Conservation (phyloP, 768 basidiomycete genomes). For the Suillus plorans region DNA sequence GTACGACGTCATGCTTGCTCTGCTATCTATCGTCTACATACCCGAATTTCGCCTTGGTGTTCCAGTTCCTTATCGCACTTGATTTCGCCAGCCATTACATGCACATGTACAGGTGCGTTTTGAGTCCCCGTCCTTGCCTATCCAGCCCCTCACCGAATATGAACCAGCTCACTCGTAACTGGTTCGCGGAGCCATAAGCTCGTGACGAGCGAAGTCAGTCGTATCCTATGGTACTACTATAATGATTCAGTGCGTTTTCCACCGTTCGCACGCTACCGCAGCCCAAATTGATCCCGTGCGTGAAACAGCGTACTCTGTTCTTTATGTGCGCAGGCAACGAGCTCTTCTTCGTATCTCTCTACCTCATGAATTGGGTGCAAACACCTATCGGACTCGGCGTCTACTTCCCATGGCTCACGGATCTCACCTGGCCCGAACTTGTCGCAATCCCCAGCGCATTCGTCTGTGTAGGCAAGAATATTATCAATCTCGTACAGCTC, state of each 20-base stretch:
- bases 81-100: conserved; percentile 99
- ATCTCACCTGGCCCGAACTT: conserved; percentile 73
- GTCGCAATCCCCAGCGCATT: conserved; percentile 63
- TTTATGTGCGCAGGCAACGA: conserved; percentile 94
- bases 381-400: conserved; percentile 59
- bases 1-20: conserved; percentile 92
- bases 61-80: conserved; percentile 94
- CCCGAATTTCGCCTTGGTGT: conserved; percentile 77
- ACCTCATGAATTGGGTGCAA: conserved; percentile 84
- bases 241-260: conserved; percentile 74
- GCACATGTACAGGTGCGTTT: conserved; percentile 96
- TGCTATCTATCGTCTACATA: conserved; percentile 93
- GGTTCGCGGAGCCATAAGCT: conserved; percentile 92
- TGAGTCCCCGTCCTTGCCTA: background rate
- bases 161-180: conserved; percentile 82
- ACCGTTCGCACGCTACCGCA: background rate
- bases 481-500: conserved; percentile 93
- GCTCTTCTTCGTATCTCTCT: conserved; percentile 91
- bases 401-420: conserved; percentile 15
- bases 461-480: conserved; percentile 78
- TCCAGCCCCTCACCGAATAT: background rate
- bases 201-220: conserved; percentile 89
- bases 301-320: conserved; percentile 75
- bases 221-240: conserved; percentile 92
- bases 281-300: background rate